These are phyloP conservation scores for Amylocarpus encephaloides DNA, from an alignment of 2,329 filamentous ascomycete genomes.

Conservation along the genomic window DNA sequence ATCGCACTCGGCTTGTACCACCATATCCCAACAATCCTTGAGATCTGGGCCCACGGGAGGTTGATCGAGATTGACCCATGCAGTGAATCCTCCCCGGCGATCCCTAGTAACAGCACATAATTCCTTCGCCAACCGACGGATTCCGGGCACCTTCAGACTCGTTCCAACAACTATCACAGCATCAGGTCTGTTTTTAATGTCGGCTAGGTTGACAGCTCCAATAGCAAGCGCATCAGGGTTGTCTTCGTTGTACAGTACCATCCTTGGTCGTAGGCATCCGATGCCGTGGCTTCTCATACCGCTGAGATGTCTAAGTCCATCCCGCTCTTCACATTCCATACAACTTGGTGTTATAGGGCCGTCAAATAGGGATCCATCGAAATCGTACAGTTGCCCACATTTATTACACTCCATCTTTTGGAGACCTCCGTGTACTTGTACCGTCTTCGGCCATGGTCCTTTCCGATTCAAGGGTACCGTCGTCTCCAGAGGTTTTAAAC, in stretches of 20 bases:
- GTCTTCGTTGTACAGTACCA: constrained; percentile 95
- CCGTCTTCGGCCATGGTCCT: constrained; percentile 85
- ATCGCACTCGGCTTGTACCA: constrained; percentile 83
- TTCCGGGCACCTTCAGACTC: constrained; percentile 89
- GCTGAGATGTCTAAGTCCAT: constrained; percentile 68
- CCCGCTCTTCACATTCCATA: constrained; percentile 63
- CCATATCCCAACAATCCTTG: constrained; percentile 87
- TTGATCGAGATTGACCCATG: constrained; percentile 90
- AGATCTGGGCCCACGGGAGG: constrained; percentile 79
- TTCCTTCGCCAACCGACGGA: constrained; percentile 81
- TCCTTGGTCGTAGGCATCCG: constrained; percentile 80
- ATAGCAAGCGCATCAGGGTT: constrained; percentile 97
- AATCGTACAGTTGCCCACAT: constrained; percentile 69
- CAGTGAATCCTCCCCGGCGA: constrained; percentile 75
- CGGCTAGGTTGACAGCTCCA: constrained; percentile 79
- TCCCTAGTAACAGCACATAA: constrained; percentile 82
- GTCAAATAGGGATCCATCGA: constrained; percentile 73
- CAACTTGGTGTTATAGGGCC: constrained; percentile 81
- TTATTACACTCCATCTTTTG: constrained; percentile 97
- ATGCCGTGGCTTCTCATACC: constrained; percentile 92
- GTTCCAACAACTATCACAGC: constrained; percentile 93
- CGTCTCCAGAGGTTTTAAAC: constrained; percentile 72
- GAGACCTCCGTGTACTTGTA: constrained; percentile 89
- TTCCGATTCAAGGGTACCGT: constrained; percentile 74
- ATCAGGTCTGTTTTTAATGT: constrained; percentile 79